phyloP scores from a whole-genome alignment of 208 protist genomes.

The Leishmania tropica region DNA sequence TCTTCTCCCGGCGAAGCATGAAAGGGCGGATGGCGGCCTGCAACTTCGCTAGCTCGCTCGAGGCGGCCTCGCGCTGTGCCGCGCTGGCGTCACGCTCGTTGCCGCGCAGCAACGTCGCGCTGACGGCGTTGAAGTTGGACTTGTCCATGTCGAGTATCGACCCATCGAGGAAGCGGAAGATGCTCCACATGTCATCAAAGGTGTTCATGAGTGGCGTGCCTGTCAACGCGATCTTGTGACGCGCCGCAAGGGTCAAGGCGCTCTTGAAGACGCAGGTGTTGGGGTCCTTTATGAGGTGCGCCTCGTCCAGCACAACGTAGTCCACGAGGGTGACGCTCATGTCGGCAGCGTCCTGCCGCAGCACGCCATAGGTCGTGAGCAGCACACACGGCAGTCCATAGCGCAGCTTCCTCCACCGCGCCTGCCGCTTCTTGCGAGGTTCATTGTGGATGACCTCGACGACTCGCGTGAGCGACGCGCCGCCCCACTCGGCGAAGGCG shows the following conservation, averaged over 20 bases:
- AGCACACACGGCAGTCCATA: slow-evolving; percentile 62
- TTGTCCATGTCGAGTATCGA: slow-evolving; percentile 46
- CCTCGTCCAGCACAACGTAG: slow-evolving; percentile 88
- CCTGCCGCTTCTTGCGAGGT: slow-evolving; percentile 42
- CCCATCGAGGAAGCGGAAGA: slow-evolving; percentile 83
- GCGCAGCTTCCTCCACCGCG: slow-evolving; percentile 57
- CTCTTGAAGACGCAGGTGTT: slow-evolving; percentile 60
- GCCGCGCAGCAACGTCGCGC: slow-evolving; percentile 55
- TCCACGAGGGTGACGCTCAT: slow-evolving; percentile 69
- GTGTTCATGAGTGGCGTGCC: slow-evolving; percentile 88
- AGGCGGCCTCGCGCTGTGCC: slow-evolving; percentile 38
- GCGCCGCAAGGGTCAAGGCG: slow-evolving; percentile 59
- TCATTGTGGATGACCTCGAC: slow-evolving; percentile 72
- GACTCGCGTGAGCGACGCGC: neutral
- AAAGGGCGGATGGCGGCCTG: slow-evolving; percentile 64
- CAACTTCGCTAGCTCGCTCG: slow-evolving; percentile 46
- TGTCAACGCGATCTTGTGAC: slow-evolving; percentile 82
- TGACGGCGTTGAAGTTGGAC: slow-evolving; percentile 51
- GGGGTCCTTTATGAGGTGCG: slow-evolving; percentile 80
- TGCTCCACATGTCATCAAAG: slow-evolving; percentile 86
- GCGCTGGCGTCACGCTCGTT: slow-evolving; percentile 79
- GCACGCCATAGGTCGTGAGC: slow-evolving; percentile 84
- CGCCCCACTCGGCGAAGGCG: slow-evolving; percentile 83
- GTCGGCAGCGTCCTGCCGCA: slow-evolving; percentile 63
- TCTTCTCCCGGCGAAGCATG: slow-evolving; percentile 85